Evolutionary conservation across 176 grass and related monocot species (phyloP), one percentile per base, ranked within the genome.

Genomic region (Poa pratensis): DNA sequence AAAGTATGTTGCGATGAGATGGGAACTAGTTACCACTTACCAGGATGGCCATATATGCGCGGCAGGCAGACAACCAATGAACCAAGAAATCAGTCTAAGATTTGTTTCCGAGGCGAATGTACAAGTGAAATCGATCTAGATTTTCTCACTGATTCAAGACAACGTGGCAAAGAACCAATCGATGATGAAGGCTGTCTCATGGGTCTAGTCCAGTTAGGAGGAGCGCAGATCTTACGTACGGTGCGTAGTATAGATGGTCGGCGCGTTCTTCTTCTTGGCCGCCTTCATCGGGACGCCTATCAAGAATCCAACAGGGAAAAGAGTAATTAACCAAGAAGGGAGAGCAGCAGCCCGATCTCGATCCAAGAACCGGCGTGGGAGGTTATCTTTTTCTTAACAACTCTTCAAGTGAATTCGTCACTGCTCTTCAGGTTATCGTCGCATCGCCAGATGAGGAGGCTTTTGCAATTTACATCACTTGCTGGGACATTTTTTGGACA

Each of bases 31-130:
- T 32, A 78, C 6, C 52, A 45, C 68, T 68, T 91, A 97, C 95
- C 90, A 97, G 73, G 73, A 97, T 90, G 48, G 79, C 89, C 95
- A n/a, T n/a, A n/a, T n/a, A n/a, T n/a, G n/a, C n/a, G n/a, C n/a
- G n/a, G n/a, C n/a, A n/a, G 28, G 55, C 73, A 51, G 15, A 42
- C 37, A 89, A 79, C 50, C 62, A 89, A 70, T 32, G 20, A 26
- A 26, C 40, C 19, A 76, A 61, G 51, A 77, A 85, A 76, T 24
- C 45, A 37, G 58, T 87, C 83, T 73, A 81, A 50, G 37, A 68
- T 81, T n/a, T 43, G 17, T 46, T 8, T 30, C 4, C 2, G 15
- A 64, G 26, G 27, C 0, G 3, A 64, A 64, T 6, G 26, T 15
- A 14, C 3, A 72, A 4, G n/a, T 16, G 70, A 73, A 73, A 27